Percentiles rank a stretch among this genome's conserved stretches.
Evolutionary conservation across 2,329 filamentous ascomycete genomes (phyloP).

Genomic region (Colletotrichum gigasporum): DNA sequence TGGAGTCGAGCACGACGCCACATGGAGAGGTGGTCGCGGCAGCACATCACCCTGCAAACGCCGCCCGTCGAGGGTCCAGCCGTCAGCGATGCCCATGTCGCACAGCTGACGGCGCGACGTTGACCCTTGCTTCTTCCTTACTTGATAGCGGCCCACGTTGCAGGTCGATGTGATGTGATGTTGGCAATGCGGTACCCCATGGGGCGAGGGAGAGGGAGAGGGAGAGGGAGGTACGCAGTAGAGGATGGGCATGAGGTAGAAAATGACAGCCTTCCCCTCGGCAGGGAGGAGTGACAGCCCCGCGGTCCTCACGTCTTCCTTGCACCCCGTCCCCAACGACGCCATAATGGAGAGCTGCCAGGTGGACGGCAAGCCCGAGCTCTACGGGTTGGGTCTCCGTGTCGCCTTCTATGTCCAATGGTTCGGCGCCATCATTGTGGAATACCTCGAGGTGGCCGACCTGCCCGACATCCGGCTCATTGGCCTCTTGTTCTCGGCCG

Average conservation of each 20-base stretch:
- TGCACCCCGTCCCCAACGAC: no score
- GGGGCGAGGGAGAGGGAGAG: not conserved
- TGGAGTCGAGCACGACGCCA: not conserved
- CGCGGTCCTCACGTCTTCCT: not conserved
- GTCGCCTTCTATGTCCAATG: constrained; percentile 47
- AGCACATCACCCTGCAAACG: constrained; percentile 5
- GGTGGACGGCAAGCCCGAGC: constrained; percentile 38
- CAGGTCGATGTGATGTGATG: constrained; percentile 4
- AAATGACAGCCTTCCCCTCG: not conserved
- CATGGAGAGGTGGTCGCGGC: not conserved
- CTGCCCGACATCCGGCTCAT: constrained; percentile 42
- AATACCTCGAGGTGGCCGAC: constrained; percentile 41
- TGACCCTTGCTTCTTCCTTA: constrained; percentile 6
- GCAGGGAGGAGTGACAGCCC: not conserved
- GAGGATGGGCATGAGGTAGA: not conserved
- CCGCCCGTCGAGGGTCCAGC: constrained; percentile 12
- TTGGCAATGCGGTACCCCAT: not conserved
- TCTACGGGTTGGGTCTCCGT: constrained; percentile 48
- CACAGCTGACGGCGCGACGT: not conserved
- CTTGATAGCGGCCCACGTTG: constrained; percentile 22
- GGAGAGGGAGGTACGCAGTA: not conserved
- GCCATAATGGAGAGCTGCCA: constrained; percentile 38
- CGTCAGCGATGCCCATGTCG: constrained; percentile 9
- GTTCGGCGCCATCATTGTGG: constrained; percentile 43
- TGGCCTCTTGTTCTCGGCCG: constrained; percentile 42